These are phyloP conservation scores for Stereocaulon alpinum DNA, from an alignment of 495 filamentous ascomycete species.

Conservation along the genomic window DNA sequence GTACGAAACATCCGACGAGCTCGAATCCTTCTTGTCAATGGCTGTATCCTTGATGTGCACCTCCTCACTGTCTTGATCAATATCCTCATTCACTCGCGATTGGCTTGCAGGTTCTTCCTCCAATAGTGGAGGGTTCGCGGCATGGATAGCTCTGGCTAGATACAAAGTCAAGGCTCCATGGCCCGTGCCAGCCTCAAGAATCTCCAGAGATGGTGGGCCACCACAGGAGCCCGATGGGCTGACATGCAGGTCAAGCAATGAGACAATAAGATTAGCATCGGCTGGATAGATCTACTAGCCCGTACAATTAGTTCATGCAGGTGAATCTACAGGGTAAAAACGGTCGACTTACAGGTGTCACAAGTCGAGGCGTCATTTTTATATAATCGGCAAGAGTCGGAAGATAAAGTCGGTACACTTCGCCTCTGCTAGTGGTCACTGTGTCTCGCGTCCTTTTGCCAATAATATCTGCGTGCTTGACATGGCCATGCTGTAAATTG, in stretches of 20 bases:
- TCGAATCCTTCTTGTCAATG: not conserved
- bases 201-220: slow-evolving; percentile 40
- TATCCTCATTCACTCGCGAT: no score
- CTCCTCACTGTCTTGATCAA: not conserved
- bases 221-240: slow-evolving; percentile 19
- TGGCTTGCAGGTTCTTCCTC: not conserved
- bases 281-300: slow-evolving; percentile 57
- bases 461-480: slow-evolving; percentile 54
- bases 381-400: slow-evolving; percentile 67
- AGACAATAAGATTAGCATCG: slow-evolving; percentile 62
- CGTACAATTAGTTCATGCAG: not conserved
- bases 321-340: not conserved
- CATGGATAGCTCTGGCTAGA: slow-evolving; percentile 64
- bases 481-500: slow-evolving; percentile 38
- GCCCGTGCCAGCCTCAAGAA: slow-evolving; percentile 74
- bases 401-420: slow-evolving; percentile 43
- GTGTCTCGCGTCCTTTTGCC: slow-evolving; percentile 47
- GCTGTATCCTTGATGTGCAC: not conserved
- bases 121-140: slow-evolving; percentile 42
- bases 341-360: slow-evolving; percentile 52
- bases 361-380: slow-evolving; percentile 47
- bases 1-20: not conserved
- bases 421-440: slow-evolving; percentile 41
- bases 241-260: slow-evolving; percentile 62
- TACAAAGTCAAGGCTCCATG: slow-evolving; percentile 67